Evolutionary conservation across 2,329 filamentous ascomycete species (phyloP), one percentile per base, ranked within the genome.

Genomic region (Colletotrichum endophyticum): DNA sequence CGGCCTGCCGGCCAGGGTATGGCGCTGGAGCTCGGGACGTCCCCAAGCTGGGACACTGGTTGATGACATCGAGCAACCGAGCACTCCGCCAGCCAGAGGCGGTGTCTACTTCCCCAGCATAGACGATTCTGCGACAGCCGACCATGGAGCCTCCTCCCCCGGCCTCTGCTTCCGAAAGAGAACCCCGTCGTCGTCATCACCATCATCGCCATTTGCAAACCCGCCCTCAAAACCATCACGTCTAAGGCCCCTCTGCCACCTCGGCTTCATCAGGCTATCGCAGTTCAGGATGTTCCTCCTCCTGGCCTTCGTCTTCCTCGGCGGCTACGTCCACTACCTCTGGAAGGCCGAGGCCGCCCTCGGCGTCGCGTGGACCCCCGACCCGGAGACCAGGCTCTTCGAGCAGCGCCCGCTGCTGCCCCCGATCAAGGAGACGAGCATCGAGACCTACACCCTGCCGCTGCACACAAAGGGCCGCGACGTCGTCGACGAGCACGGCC

Each of bases 381-480:
- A 91, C 80, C 80, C 83, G 28, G 86, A 84, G 27, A 86, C 87
- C 39, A 81, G 83, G 30, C 83, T 84, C 22, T 92, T 92, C 80
- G 84, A 85, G 76, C 83, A 90, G 80, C 85, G 83, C n/a, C 86
- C 89, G 7, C 84, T 91, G 32, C 86, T 84, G 4, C 83, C 85
- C 1, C 87, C 89, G n/a, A 80, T 84, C 39, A 81, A 87, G 63
- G 80, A 85, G 57, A 84, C 84, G 13, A 85, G 85, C 77, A 87
- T 91, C 75, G 79, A 84, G 22, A 84, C 84, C 30, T 93, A 90
- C 82, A 81, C 84, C 62, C 86, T 93, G 59, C 92, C 92, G 19
- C 85, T 94, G 57, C 88, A 87, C 67, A 92, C 93, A 3, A 83
- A 84, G 32, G 92, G 93, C 8, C 89, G 92, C 59, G 81, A 93